Base-by-base conservation (phyloP, 2,329 filamentous ascomycete genomes). In the Zasmidium angulare region DNA sequence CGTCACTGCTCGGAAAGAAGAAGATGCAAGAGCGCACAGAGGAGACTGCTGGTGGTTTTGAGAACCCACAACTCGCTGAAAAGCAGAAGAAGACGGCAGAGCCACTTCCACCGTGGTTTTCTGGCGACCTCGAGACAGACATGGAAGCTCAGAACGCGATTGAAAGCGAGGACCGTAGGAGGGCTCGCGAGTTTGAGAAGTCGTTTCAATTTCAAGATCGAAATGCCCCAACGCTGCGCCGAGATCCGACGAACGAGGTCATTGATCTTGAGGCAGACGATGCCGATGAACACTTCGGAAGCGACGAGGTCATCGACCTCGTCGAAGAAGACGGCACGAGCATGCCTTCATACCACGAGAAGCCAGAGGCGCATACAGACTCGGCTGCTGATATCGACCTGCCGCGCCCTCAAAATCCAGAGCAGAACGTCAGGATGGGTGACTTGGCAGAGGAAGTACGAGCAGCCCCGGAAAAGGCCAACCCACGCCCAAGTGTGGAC, bases 61-160 rank as follows among this genome's bases (percentile, higher is more conserved):
- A 88, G 56, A 84, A 79, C 63, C 79, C 81, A 2, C 70, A 73
- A 10, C 69, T 77, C 6, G 57, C 66, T 2, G 71, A 72, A 12
- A 61, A 68, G 40, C 74, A 74, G 54, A 76, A 67, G 69, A 80
- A 62, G 72, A 81, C 72, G 74, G 78, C 83, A 1, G 80, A 78
- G n/a, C 87, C 88, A 0, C 71, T 93, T 7, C 90, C 90, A 1
- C 90, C 90, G 0, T 95, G 90, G 90, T 83, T 95, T 69, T 76
- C 78, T 1, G 83, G 86, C 2, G 74, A 78, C 62, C 76, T 86
- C 4, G 81, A 82, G 22, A 70, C 76, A 1, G 89, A 92, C 59
- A 86, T 93, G n/a, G 67, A 67, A 24, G 71, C 72, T 31, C 76
- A 79, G 55, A 73, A 74, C 55, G 65, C 55, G 2, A 48, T 76